Evolutionary conservation across 176 grass and related monocot genomes (phyloP), one percentile per base, ranked within the genome.

Genomic region (Oropetium thomaeum): DNA sequence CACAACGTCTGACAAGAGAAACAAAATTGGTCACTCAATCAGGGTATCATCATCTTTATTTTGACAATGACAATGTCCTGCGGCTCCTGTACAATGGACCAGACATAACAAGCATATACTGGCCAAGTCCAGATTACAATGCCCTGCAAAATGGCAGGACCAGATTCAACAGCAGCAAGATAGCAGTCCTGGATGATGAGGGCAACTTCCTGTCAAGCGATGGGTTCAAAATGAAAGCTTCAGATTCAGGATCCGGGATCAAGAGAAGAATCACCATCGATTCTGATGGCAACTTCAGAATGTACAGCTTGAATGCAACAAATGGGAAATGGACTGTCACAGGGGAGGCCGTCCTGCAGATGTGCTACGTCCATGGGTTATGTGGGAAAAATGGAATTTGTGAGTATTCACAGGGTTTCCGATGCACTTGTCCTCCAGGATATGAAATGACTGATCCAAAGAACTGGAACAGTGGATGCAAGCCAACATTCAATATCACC

Each of bases 221-320:
- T 27, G 59, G 76, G 13, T 84, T 87, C 61, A 69, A 39, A 59
- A 75, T 84, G 64, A 37, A 27, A 19, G 75, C 90, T 15, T 86
- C 77, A 3, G 90, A 89, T 79, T 79, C 38, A 8, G 87, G 84
- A 42, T 2, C n/a, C 0, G 69, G 87, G 35, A 55, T 79, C 59
- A 58, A 75, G 58, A 78, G 92, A 75, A 84, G 93, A 82, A 60
- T 96, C 35, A 92, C 87, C 48, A 58, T 92, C 15, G 78, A 83
- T 59, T 83, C 83, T 27, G 89, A 96, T 61, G 93, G 93, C 8
- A 92, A 89, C 74, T 54, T 92, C 79, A 84, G 87, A 75, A 87
- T 96, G 65, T 96, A 97, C 74, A 97, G 93, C 74, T 81, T 92
- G 71, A 87, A 92, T 69, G 79, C 44, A 57, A 85, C 87, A 77